These are phyloP conservation scores for Trichoderma cornu-damae DNA, from an alignment of 2,329 filamentous ascomycete species.

Conservation along the genomic window DNA sequence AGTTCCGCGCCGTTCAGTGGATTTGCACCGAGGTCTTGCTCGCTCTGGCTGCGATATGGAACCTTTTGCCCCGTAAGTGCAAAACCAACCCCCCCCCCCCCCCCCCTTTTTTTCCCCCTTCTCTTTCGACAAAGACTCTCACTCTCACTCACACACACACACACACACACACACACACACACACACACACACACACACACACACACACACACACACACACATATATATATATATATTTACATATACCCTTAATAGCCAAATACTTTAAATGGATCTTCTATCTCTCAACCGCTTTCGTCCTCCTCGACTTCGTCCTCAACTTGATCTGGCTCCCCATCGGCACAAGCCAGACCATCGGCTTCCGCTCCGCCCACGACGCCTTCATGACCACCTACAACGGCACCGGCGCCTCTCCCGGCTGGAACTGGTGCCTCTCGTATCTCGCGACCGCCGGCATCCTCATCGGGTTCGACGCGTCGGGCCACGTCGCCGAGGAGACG, in stretches of 20 bases:
- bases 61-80: slow-evolving; percentile 46
- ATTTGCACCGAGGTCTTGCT: slow-evolving; percentile 50
- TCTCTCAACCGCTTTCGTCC: slow-evolving; percentile 44
- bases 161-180: too few relatives aligned
- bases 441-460: slow-evolving; percentile 56
- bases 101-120: not conserved
- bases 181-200: too few relatives aligned
- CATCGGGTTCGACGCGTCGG: slow-evolving; percentile 57
- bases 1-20: slow-evolving; percentile 58
- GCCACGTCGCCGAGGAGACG: slow-evolving; percentile 57
- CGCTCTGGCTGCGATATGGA: slow-evolving; percentile 45
- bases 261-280: slow-evolving; percentile 48
- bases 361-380: slow-evolving; percentile 53
- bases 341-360: slow-evolving; percentile 50
- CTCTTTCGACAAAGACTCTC: slow-evolving; percentile 9
- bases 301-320: slow-evolving; percentile 56
- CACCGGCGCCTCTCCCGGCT: slow-evolving; percentile 49
- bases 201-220: too few relatives aligned
- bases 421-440: slow-evolving; percentile 61
- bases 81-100: not conserved
- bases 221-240: too few relatives aligned
- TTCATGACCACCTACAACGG: slow-evolving; percentile 58
- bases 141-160: too few relatives aligned
- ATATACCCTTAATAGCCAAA: slow-evolving; percentile 31
- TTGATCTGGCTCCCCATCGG: slow-evolving; percentile 58